A percentile compares a stretch with the other conserved stretches of the same genome.
Conservation (phyloP, 164 flowering plant genomes). For the Piper longum region DNA sequence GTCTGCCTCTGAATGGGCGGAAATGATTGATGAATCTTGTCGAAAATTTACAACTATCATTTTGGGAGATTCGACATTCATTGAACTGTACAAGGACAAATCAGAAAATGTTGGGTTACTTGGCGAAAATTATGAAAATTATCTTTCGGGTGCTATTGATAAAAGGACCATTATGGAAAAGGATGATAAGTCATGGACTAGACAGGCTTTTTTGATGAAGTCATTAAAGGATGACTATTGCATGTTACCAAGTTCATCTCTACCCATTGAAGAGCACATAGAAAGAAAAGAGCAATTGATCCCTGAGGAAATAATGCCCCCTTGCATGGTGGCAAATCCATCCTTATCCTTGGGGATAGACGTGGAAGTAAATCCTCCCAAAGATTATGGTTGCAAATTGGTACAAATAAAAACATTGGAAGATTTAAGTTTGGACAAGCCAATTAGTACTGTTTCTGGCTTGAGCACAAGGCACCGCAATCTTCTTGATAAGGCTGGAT, state of each 20-base stretch:
- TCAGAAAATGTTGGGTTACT: slow-evolving; percentile 13
- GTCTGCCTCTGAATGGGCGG: slow-evolving; percentile 18
- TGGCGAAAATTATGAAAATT: slow-evolving; percentile 20
- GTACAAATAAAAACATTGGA: slow-evolving; percentile 10
- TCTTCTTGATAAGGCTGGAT: slow-evolving; percentile 62
- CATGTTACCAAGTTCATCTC: slow-evolving; percentile 7
- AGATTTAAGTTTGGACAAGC: slow-evolving; percentile 41
- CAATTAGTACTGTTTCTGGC: slow-evolving; percentile 43
- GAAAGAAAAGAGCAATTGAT: slow-evolving; percentile 9
- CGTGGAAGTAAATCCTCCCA: slow-evolving; percentile 11
- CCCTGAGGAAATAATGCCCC: neutral
- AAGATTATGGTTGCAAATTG: slow-evolving; percentile 5
- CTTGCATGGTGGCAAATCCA: too few species aligned
- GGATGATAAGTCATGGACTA: slow-evolving; percentile 13
- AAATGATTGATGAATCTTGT: slow-evolving; percentile 9
- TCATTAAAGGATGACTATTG: slow-evolving; percentile 8
- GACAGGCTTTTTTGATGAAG: slow-evolving; percentile 20
- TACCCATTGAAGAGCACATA: slow-evolving; percentile 11
- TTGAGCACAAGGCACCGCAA: slow-evolving; percentile 38
- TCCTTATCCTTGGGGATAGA: too few species aligned
- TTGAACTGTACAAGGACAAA: slow-evolving; percentile 50
- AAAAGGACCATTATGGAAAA: neutral
- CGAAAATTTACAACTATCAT: too few species aligned
- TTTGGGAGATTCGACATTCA: slow-evolving; percentile 47
- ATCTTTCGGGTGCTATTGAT: slow-evolving; percentile 16